A percentile compares a stretch with the other conserved stretches of the same genome.
These are phyloP conservation scores for Bacidia rubella DNA, from an alignment of 495 filamentous ascomycete genomes.

Conservation along the genomic window DNA sequence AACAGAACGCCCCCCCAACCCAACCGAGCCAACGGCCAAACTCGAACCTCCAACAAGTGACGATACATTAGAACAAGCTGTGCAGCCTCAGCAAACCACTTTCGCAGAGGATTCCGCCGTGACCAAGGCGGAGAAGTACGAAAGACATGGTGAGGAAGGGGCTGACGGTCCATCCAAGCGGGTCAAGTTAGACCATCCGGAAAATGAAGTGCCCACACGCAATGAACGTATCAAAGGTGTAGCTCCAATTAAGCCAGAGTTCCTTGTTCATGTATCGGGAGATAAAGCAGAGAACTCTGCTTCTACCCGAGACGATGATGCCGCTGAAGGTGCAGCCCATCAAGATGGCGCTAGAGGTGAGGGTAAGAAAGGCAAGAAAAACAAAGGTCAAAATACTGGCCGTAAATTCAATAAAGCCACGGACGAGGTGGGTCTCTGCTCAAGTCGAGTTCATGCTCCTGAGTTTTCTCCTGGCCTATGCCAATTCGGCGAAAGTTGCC, in stretches of 20 bases:
- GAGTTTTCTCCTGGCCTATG: constrained; percentile 69
- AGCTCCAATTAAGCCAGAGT: constrained; percentile 79
- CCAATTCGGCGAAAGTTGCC: constrained; percentile 62
- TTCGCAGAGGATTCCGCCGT: constrained; percentile 20
- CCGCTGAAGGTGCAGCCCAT: constrained; percentile 48
- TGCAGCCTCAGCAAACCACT: constrained; percentile 17
- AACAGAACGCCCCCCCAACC: constrained; percentile 8
- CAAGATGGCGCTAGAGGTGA: constrained; percentile 27
- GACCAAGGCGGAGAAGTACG: constrained; percentile 23
- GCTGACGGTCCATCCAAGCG: constrained; percentile 46
- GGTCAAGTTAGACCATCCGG: constrained; percentile 35
- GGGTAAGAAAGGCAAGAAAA: constrained; percentile 52
- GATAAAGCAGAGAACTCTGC: constrained; percentile 8
- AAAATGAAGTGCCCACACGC: constrained; percentile 18
- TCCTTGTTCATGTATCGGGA: constrained; percentile 32
- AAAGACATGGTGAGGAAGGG: constrained; percentile 14
- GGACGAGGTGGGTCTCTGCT: constrained; percentile 68
- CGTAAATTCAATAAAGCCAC: constrained; percentile 71
- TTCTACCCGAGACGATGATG: constrained; percentile 43
- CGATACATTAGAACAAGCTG: constrained; percentile 5
- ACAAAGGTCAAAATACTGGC: constrained; percentile 71
- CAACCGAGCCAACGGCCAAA: constrained; percentile 11
- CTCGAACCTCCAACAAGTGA: constrained; percentile 1
- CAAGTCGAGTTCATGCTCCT: constrained; percentile 44
- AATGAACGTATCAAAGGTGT: constrained; percentile 48